A percentile compares a stretch with the other conserved stretches of the same genome.
Conservation (phyloP, 352 stramenopile genomes). For the Pythium insidiosum region DNA sequence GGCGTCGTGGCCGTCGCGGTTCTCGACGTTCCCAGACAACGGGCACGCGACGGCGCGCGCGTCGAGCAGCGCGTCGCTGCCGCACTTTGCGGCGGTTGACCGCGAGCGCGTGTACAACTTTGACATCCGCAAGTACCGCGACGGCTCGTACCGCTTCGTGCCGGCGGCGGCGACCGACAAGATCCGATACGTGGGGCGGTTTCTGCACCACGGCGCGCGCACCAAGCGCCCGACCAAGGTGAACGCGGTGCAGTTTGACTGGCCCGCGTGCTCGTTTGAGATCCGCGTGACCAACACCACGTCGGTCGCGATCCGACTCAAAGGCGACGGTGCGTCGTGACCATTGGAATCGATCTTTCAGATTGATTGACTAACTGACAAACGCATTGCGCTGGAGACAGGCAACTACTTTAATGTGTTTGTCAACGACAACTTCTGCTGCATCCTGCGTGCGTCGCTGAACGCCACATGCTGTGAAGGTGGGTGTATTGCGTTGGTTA, state of each 20-base stretch:
- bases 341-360: no score
- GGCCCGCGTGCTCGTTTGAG: constrained; percentile 58
- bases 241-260: constrained; percentile 86
- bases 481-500: no score
- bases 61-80: neutral
- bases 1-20: constrained; percentile 13
- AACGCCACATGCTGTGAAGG: constrained; percentile 75
- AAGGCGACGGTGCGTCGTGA: constrained; percentile 56
- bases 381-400: constrained; percentile 10
- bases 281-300: constrained; percentile 47
- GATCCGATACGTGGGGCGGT: constrained; percentile 63
- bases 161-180: constrained; percentile 60
- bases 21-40: constrained; percentile 8
- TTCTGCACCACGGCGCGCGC: constrained; percentile 63
- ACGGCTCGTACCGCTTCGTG: constrained; percentile 56
- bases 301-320: constrained; percentile 70
- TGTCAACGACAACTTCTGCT: constrained; percentile 60
- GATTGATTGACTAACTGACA: no score
- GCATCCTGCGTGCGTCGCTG: constrained; percentile 69
- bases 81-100: constrained; percentile 3
- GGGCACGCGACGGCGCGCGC: neutral
- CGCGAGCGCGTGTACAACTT: constrained; percentile 64
- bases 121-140: constrained; percentile 69
- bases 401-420: constrained; percentile 89
- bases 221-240: constrained; percentile 67